phyloP scores from a whole-genome alignment of 306 rosid species.

The Spatholobus suberectus region DNA sequence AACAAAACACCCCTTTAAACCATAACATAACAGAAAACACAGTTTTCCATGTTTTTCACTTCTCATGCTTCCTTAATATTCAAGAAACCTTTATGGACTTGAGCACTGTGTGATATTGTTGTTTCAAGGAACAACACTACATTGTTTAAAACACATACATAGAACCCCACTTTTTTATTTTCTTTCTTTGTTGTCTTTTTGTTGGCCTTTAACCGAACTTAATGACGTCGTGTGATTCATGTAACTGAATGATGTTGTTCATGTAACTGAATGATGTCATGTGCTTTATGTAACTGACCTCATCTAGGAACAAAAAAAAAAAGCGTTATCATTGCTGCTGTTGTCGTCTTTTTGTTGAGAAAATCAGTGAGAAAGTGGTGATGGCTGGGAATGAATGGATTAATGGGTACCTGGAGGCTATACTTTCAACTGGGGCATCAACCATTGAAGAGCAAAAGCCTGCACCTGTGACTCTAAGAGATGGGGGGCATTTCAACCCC shows the following conservation, averaged over 20 bases:
- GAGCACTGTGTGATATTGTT: background rate
- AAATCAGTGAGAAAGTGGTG: background rate
- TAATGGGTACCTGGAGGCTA: constrained; percentile 90
- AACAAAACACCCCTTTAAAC: background rate
- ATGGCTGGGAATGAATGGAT: constrained; percentile 99
- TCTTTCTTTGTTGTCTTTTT: background rate
- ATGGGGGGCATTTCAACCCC: constrained; percentile 79
- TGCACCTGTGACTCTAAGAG: constrained; percentile 55
- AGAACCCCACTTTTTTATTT: background rate
- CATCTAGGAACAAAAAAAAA: no score
- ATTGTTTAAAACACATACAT: background rate
- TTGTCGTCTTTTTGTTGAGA: background rate
- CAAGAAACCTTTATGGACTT: constrained; percentile 35
- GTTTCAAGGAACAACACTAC: background rate
- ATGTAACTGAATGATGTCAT: no score
- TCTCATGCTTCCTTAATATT: constrained; percentile 21
- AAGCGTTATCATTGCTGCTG: no score
- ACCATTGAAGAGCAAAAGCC: constrained; percentile 81
- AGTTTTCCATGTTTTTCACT: background rate
- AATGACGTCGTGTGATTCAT: no score
- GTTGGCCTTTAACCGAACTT: no score
- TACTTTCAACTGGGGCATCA: constrained; percentile 76
- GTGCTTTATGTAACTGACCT: no score
- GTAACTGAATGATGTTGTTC: no score
- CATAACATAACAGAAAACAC: background rate